A percentile compares a stretch with the other conserved stretches of the same genome.
These are phyloP conservation scores for Schwanniomyces occidentalis DNA, from an alignment of 805 yeast species.

Conservation along the genomic window DNA sequence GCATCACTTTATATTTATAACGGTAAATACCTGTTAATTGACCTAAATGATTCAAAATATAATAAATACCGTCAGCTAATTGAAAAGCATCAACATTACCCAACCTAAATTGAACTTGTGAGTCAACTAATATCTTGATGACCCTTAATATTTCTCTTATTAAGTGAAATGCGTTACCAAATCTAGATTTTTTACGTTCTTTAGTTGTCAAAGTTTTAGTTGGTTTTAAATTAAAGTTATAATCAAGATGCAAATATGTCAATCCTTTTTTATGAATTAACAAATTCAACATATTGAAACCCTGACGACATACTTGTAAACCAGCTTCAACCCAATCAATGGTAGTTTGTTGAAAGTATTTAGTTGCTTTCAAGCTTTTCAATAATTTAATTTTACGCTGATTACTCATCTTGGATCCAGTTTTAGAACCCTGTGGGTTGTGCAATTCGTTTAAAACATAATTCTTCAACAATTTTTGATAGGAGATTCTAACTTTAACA, in stretches of 20 bases:
- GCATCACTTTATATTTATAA: slow-evolving; percentile 97
- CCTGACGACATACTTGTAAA: slow-evolving; percentile 88
- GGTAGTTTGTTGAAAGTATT: slow-evolving; percentile 85
- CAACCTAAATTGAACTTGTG: slow-evolving; percentile 86
- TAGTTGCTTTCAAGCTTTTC: slow-evolving; percentile 69
- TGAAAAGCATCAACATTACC: slow-evolving; percentile 94
- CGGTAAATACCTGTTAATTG: slow-evolving; percentile 95
- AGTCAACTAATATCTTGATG: slow-evolving; percentile 85
- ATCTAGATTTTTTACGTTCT: slow-evolving; percentile 92
- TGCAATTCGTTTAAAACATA: slow-evolving; percentile 73
- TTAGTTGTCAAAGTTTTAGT: slow-evolving; percentile 95
- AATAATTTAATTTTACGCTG: slow-evolving; percentile 59
- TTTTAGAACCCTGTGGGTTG: slow-evolving; percentile 29
- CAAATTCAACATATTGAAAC: slow-evolving; percentile 88
- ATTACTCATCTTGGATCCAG: slow-evolving; percentile 32
- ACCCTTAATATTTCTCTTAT: slow-evolving; percentile 85
- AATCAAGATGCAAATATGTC: slow-evolving; percentile 90
- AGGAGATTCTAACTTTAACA: slow-evolving; percentile 79
- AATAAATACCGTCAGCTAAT: slow-evolving; percentile 91
- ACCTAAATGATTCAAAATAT: slow-evolving; percentile 89
- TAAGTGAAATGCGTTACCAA: slow-evolving; percentile 94
- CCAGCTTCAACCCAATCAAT: slow-evolving; percentile 99
- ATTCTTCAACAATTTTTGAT: slow-evolving; percentile 83
- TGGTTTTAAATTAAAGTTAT: slow-evolving; percentile 93
- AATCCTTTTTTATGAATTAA: slow-evolving; percentile 88